Conservation (phyloP, 345 rosid species). For the Populus nigra region DNA sequence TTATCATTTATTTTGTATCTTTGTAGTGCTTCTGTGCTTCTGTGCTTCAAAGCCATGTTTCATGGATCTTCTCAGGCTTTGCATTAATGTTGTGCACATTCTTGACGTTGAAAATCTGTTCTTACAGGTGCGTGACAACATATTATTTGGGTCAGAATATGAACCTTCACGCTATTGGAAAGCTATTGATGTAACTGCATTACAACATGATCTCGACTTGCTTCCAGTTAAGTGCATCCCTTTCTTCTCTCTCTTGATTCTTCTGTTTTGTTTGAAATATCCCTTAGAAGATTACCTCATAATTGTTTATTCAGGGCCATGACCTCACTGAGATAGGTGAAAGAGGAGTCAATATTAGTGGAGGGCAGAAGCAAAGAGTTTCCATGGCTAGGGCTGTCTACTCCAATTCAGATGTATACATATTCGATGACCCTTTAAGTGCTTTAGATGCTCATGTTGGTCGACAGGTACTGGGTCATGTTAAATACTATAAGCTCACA, state of each 20-base stretch:
- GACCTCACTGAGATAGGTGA: conserved; percentile 38
- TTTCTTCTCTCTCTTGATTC: not conserved
- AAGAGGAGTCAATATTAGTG: conserved; percentile 36
- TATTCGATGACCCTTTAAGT: conserved; percentile 36
- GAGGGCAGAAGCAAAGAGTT: conserved; percentile 37
- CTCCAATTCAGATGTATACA: conserved; percentile 28
- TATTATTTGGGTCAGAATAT: conserved; percentile 80
- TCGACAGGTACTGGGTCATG: conserved; percentile 20
- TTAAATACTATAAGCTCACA: not conserved
- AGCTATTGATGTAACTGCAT: conserved; percentile 78
- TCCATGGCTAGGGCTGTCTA: conserved; percentile 35
- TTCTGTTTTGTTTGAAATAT: not conserved
- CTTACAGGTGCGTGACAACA: conserved; percentile 81
- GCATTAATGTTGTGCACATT: not conserved
- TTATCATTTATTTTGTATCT: not conserved
- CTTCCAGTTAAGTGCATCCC: conserved; percentile 48
- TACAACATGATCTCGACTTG: conserved; percentile 87
- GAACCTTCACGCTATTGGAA: conserved; percentile 65
- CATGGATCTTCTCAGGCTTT: not conserved
- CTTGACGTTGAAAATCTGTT: not conserved
- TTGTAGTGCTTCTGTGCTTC: not conserved
- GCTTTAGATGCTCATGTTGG: conserved; percentile 39
- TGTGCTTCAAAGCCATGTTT: not conserved
- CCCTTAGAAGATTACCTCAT: not conserved
- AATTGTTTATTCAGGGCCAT: conserved; percentile 66